Evolutionary conservation across 257 asterid species (phyloP), one percentile per base, ranked within the genome.

Genomic region (Solanum pennellii): DNA sequence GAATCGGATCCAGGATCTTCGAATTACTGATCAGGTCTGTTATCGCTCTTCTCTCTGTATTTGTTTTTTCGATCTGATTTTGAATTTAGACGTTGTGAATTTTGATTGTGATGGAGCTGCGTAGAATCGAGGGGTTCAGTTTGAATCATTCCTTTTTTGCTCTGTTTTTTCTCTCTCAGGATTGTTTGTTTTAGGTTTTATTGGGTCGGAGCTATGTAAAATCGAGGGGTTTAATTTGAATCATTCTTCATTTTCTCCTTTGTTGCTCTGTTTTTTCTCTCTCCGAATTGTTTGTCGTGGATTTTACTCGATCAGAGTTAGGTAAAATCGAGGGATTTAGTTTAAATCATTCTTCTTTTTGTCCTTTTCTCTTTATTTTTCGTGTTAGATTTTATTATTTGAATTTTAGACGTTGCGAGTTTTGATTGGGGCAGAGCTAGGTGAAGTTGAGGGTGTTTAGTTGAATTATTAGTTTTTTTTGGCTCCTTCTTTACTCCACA

Each of bases 1-100:
- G 92, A 91, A 92, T 87, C 89, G 93, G 72, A 93, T 97, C 44
- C 84, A 88, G 27, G 94, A 91, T 71, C 98, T 94, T 89, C 91
- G 94, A 11, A 87, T 97, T 87, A 92, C 95, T 33, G 96, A 94
- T 88, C 99, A 97, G 98, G 99, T 47, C 3, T 65, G 6, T 77
- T 35, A 18, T 29, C 3, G 2, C 0, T 14, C 0, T 47, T 56
- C 65, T 56, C n/a, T 56, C 65, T 18, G 12, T 56, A 56, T 56
- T 3, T 1, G 4, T 27, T 27, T 66, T 29, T 7, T 69, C 23
- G 6, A 12, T 71, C 7, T 0, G 25, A 71, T 31, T 71, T 71
- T 5, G n/a, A 71, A 71, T 71, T 31, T 71, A 16, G 14, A 31
- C 42, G 14, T 8, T 27, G 37, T 66, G 41, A 3, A 11, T 29